phyloP scores from a whole-genome alignment of 176 grass and related monocot genomes.

The Oryza meyeriana region DNA sequence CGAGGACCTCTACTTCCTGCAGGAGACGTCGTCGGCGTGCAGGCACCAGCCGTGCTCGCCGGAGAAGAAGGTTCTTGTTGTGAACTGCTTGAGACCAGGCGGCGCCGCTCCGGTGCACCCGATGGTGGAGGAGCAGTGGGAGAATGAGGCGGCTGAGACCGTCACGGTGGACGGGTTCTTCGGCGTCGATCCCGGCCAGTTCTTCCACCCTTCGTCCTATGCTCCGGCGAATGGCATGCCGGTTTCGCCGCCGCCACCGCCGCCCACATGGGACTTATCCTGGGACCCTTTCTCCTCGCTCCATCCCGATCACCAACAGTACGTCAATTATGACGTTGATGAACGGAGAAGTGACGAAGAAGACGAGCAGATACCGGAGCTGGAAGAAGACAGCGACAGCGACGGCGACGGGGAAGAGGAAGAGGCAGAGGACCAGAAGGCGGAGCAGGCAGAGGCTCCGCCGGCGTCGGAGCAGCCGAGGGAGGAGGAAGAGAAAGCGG shows the following conservation, averaged over 20 bases:
- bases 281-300: conserved; percentile 63
- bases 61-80: conserved; percentile 38
- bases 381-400: conserved; percentile 33
- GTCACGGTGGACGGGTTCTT: conserved; percentile 47
- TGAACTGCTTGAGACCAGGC: conserved; percentile 28
- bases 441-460: not conserved
- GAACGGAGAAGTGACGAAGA: not conserved
- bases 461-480: not conserved
- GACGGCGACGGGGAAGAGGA: not conserved
- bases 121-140: conserved; percentile 46
- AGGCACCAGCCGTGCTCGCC: conserved; percentile 39
- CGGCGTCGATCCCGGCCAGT: conserved; percentile 13
- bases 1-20: conserved; percentile 58
- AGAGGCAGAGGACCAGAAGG: not conserved
- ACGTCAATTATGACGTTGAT: conserved; percentile 3
- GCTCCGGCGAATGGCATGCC: not conserved
- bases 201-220: conserved; percentile 19
- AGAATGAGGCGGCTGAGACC: conserved; percentile 37
- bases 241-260: conserved; percentile 22
- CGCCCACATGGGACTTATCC: conserved; percentile 31
- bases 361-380: conserved; percentile 38
- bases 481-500: conserved; percentile 1
- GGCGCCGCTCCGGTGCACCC: conserved; percentile 32
- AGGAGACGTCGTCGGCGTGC: conserved; percentile 3
- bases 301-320: not conserved